Evolutionary conservation across 2,329 filamentous ascomycete species (phyloP), one percentile per base, ranked within the genome.

Genomic region (Hymenoscyphus infarciens): DNA sequence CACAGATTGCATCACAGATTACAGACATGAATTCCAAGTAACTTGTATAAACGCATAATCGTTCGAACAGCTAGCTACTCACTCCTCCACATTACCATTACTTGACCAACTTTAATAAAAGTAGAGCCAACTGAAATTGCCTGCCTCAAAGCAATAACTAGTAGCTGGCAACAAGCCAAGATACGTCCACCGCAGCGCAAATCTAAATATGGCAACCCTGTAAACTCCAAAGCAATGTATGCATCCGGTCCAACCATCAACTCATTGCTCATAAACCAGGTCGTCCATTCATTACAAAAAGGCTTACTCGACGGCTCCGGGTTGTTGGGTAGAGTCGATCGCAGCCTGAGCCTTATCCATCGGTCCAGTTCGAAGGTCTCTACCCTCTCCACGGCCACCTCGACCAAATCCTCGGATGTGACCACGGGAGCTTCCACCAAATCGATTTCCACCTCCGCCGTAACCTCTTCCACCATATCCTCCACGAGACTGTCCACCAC

Each of bases 381-480:
- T 25, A 19, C 16, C 25, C 6, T 56, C 54, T 56, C 55, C 60
- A 53, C 27, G 61, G 22, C 64, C 61, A 39, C 63, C 61, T 25
- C 64, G 39, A 19, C 62, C 61, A 56, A 64, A 61, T 15, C 60
- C 61, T 45, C 66, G 52, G 8, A 33, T 58, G 61, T 65, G 60
- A n/a, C 68, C 65, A 19, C 65, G 58, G 2, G 68, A 65, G 52
- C 64, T 66, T 3, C 68, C 65, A 16, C 61, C 58, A 33, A 25
- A 59, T 53, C 38, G 25, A n/a, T 38, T 33, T 22, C 57, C 57
- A 22, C 57, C 42, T 33, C 57, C 57, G 15, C 57, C 57, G 42
- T 61, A 56, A 7, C 56, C 38, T 61, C 61, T 54, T 16, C 60
- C 56, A 7, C 29, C 45, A 10, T 55, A 42, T 13, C 59, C 59